Evolutionary conservation across 169 alveolate species (phyloP).

Genomic region (Cryptosporidium viatorum): DNA sequence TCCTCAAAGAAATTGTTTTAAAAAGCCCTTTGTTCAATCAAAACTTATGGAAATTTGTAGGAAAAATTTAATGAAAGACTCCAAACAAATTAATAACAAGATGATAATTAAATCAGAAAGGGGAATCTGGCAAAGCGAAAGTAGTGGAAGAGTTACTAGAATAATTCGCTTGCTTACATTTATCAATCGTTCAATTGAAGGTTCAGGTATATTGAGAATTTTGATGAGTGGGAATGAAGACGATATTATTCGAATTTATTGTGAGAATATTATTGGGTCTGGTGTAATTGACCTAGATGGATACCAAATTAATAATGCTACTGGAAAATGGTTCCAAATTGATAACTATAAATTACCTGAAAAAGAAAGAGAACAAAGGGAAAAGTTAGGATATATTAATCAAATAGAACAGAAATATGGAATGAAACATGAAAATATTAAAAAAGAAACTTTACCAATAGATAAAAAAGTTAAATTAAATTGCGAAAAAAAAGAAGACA

Average conservation of each 20-base stretch:
- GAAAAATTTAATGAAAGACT: slow-evolving; percentile 1
- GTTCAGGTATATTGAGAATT: slow-evolving; percentile 61
- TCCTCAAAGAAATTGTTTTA: slow-evolving; percentile 63
- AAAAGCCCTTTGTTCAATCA: slow-evolving; percentile 55
- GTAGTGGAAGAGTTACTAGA: slow-evolving; percentile 70
- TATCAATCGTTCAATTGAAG: slow-evolving; percentile 52
- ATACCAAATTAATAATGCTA: not conserved
- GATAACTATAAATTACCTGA: slow-evolving; percentile 27
- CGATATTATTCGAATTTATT: slow-evolving; percentile 46
- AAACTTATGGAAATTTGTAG: slow-evolving; percentile 45
- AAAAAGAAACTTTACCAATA: not conserved
- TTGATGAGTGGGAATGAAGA: slow-evolving; percentile 65
- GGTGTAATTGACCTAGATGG: slow-evolving; percentile 27
- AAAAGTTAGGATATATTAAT: not conserved
- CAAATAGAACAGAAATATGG: slow-evolving; percentile 7
- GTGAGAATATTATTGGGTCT: slow-evolving; percentile 45
- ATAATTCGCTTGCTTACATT: slow-evolving; percentile 45
- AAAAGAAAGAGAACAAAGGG: not conserved
- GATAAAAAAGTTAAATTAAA: not conserved
- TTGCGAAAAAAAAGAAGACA: not conserved
- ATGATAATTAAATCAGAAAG: slow-evolving; percentile 53
- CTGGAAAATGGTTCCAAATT: slow-evolving; percentile 54
- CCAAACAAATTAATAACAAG: not conserved
- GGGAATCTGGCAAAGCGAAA: slow-evolving; percentile 67
- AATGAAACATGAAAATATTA: not conserved